A percentile compares a stretch with the other conserved stretches of the same genome.
These are phyloP conservation scores for Puya raimondii DNA, from an alignment of 176 grass and related monocot species.

Conservation along the genomic window DNA sequence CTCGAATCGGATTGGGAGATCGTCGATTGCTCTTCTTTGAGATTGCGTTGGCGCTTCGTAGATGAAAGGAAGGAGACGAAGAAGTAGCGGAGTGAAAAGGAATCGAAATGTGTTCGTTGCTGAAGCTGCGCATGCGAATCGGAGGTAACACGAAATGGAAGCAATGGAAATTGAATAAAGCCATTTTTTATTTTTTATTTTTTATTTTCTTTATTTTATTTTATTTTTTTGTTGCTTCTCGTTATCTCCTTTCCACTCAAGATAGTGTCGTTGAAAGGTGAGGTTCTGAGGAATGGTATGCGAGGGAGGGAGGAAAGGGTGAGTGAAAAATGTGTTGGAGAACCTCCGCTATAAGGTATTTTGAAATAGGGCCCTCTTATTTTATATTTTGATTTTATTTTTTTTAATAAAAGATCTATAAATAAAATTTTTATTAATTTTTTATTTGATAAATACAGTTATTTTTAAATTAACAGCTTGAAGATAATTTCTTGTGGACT, in stretches of 20 bases:
- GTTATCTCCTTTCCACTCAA: background rate
- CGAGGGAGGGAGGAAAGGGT: background rate
- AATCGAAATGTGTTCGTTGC: background rate
- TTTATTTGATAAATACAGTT: no score
- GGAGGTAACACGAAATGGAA: constrained; percentile 5
- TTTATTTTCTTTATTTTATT: background rate
- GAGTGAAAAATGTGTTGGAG: no score
- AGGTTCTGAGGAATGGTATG: background rate
- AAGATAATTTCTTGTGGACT: no score
- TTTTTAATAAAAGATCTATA: no score
- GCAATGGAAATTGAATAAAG: constrained; percentile 1
- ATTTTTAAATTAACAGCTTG: no score
- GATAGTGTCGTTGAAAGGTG: no score
- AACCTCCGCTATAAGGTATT: no score
- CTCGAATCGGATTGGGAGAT: background rate
- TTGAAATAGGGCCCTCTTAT: no score
- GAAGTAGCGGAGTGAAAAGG: background rate
- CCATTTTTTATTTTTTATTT: constrained; percentile 4
- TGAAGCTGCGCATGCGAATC: background rate
- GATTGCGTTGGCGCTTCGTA: background rate
- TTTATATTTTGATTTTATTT: no score
- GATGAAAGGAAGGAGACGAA: background rate
- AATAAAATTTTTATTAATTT: no score
- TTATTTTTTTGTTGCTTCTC: background rate
- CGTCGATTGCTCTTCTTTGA: constrained; percentile 4